Evolutionary conservation across 768 basidiomycete genomes (phyloP).

Genomic region (Tulasnella sp.): DNA sequence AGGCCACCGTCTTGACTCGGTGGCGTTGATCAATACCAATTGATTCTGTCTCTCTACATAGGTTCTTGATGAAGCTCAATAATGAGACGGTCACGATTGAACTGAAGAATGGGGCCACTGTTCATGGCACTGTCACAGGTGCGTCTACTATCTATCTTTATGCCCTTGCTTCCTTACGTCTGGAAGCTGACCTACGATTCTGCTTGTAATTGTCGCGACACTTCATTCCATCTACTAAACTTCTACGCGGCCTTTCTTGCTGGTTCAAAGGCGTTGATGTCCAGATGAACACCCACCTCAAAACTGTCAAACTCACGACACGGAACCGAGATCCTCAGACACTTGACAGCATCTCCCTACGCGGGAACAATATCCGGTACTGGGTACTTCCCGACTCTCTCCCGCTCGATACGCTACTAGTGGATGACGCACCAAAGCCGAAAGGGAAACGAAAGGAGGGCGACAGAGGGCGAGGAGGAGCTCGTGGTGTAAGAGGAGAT

Average conservation of each 20-base stretch:
- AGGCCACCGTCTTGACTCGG: neutral
- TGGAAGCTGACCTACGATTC: neutral
- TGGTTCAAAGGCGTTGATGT: conserved; percentile 80
- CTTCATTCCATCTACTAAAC: neutral
- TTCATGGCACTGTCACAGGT: conserved; percentile 98
- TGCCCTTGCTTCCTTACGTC: conserved; percentile 2
- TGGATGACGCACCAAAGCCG: conserved; percentile 96
- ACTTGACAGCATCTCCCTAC: conserved; percentile 85
- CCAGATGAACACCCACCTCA: conserved; percentile 99
- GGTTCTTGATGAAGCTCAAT: conserved; percentile 99
- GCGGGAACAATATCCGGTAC: conserved; percentile 95
- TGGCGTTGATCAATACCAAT: too few species aligned
- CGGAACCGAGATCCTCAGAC: conserved; percentile 79
- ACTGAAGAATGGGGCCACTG: conserved; percentile 91
- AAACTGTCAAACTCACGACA: conserved; percentile 94
- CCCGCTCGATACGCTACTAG: conserved; percentile 89
- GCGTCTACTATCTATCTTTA: conserved; percentile 23
- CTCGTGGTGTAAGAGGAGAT: conserved; percentile 34
- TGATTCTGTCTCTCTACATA: conserved; percentile 25
- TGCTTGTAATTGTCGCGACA: conserved; percentile 1
- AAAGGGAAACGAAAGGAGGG: conserved; percentile 75
- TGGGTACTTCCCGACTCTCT: conserved; percentile 96
- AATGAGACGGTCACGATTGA: conserved; percentile 98
- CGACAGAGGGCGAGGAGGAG: conserved; percentile 36
- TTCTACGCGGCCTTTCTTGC: neutral